Conservation (phyloP, 495 filamentous ascomycete species). For the Tuber brumale region DNA sequence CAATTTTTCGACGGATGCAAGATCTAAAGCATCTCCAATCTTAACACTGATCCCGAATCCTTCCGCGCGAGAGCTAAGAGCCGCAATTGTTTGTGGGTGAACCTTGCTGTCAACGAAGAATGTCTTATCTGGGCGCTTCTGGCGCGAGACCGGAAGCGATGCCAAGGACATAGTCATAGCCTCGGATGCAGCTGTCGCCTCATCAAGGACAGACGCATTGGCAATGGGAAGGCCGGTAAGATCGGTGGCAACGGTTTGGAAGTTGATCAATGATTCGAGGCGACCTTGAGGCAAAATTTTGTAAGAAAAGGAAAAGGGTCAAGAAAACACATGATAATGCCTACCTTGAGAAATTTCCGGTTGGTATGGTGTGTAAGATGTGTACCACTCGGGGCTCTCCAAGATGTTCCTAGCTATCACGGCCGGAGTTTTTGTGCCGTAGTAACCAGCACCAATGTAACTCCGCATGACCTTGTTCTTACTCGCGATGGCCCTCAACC, state of each 20-base stretch:
- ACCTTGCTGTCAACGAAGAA: conserved; percentile 77
- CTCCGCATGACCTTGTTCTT: conserved; percentile 57
- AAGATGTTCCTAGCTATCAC: conserved; percentile 93
- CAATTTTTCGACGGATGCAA: conserved; percentile 55
- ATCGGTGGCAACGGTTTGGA: conserved; percentile 90
- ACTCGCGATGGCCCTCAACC: conserved; percentile 57
- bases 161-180: conserved; percentile 94
- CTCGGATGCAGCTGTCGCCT: conserved; percentile 90
- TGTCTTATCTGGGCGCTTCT: conserved; percentile 68
- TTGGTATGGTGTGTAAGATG: conserved; percentile 97
- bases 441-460: conserved; percentile 86
- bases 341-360: conserved; percentile 89
- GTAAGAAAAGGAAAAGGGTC: not conserved
- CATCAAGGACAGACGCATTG: conserved; percentile 91
- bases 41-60: conserved; percentile 83
- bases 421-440: conserved; percentile 74
- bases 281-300: conserved; percentile 47
- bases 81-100: conserved; percentile 84
- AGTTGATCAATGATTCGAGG: conserved; percentile 89
- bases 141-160: conserved; percentile 61
- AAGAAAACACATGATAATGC: conserved; percentile 1
- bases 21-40: conserved; percentile 60
- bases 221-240: conserved; percentile 82
- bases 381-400: conserved; percentile 96
- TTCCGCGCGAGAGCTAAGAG: conserved; percentile 80